Conservation (phyloP, 2,329 filamentous ascomycete species). For the Dendrostoma leiphaemia region DNA sequence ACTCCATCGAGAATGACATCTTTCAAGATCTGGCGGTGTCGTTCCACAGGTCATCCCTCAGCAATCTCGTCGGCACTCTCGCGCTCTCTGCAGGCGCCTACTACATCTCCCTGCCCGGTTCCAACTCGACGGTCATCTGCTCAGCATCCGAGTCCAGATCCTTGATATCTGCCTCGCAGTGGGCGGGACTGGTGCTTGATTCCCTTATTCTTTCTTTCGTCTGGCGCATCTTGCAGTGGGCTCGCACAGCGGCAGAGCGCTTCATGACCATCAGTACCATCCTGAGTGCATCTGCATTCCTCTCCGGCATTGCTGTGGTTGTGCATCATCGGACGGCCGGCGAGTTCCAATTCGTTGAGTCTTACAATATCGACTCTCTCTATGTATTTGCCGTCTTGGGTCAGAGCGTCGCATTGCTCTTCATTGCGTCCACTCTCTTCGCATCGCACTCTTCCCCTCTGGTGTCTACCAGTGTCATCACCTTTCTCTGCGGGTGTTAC, state of each 20-base stretch:
- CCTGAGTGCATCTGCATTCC: constrained; percentile 38
- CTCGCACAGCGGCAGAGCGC: constrained; percentile 44
- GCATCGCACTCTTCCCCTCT: constrained; percentile 45
- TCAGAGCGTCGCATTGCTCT: constrained; percentile 43
- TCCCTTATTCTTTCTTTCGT: constrained; percentile 43
- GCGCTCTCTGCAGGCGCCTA: constrained; percentile 44
- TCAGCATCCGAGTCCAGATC: constrained; percentile 40
- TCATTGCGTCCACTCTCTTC: constrained; percentile 44
- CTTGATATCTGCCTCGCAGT: constrained; percentile 40
- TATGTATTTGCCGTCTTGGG: constrained; percentile 48
- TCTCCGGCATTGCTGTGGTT: constrained; percentile 36
- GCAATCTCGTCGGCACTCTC: constrained; percentile 34
- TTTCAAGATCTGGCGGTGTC: constrained; percentile 48
- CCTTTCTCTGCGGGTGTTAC: constrained; percentile 40
- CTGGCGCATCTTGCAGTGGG: constrained; percentile 53
- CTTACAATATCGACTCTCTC: constrained; percentile 35
- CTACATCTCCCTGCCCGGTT: constrained; percentile 35
- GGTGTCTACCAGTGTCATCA: constrained; percentile 40
- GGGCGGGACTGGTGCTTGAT: constrained; percentile 44
- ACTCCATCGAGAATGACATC: constrained; percentile 40
- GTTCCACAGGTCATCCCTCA: constrained; percentile 41
- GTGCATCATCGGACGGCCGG: constrained; percentile 15
- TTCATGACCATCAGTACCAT: constrained; percentile 44
- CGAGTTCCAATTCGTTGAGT: constrained; percentile 8
- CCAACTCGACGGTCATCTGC: constrained; percentile 52